These are phyloP conservation scores for Botrytis cinerea DNA, from an alignment of 2,329 filamentous ascomycete genomes.

Conservation along the genomic window DNA sequence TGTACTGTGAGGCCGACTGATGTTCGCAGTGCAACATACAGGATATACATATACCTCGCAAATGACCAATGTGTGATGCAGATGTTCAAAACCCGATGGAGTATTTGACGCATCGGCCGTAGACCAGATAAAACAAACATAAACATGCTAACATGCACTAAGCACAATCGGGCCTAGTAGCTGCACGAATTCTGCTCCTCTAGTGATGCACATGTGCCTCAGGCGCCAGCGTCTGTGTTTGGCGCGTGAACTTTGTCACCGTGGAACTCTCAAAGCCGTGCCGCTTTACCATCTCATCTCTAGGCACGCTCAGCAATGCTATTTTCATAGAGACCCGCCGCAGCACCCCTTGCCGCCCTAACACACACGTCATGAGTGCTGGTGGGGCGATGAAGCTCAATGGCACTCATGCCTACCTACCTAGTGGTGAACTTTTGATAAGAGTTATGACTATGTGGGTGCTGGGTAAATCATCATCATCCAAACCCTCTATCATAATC, in stretches of 20 bases:
- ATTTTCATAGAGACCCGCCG: not conserved
- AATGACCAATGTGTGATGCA: not conserved
- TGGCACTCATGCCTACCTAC: not conserved
- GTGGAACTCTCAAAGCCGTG: not conserved
- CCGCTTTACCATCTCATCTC: not conserved
- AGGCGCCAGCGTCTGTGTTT: not conserved
- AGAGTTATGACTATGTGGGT: slow-evolving; percentile 3
- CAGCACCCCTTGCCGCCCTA: not conserved
- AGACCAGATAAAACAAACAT: not conserved
- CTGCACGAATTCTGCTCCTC: not conserved
- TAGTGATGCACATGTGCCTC: not conserved
- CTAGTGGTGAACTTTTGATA: slow-evolving; percentile 5
- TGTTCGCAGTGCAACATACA: not conserved
- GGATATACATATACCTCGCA: too few species aligned
- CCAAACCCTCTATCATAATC: not conserved
- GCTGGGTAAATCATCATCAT: not conserved
- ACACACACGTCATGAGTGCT: too few species aligned
- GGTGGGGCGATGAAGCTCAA: not conserved
- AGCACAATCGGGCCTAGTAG: not conserved
- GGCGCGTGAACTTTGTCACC: not conserved
- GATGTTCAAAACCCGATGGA: not conserved
- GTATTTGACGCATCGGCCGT: not conserved
- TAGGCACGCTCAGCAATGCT: not conserved
- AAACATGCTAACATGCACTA: not conserved
- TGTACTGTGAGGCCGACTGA: not conserved